Conservation (phyloP, 2,329 filamentous ascomycete species). For the Botrytis fragariae region DNA sequence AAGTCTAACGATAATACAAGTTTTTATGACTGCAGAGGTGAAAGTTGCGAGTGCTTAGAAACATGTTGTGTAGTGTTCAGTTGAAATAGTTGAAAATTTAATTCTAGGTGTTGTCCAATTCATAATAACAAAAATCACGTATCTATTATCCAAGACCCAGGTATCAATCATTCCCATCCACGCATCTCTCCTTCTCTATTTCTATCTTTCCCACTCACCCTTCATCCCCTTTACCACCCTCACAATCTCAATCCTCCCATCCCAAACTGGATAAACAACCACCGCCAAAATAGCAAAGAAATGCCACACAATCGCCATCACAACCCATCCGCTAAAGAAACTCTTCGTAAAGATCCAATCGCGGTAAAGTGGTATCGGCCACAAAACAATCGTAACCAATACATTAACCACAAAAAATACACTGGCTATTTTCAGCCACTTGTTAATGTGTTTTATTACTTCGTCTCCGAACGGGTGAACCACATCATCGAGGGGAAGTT, state of each 20-base stretch:
- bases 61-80: background rate
- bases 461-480: constrained; percentile 44
- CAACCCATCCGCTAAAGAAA: constrained; percentile 52
- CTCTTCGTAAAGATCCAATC: constrained; percentile 48
- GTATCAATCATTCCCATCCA: background rate
- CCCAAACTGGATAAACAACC: constrained; percentile 48
- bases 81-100: background rate
- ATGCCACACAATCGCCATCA: constrained; percentile 52
- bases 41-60: background rate
- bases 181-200: background rate
- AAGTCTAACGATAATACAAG: background rate
- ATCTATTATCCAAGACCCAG: background rate
- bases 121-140: background rate
- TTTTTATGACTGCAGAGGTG: background rate
- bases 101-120: background rate
- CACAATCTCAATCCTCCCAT: constrained; percentile 44
- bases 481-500: constrained; percentile 42
- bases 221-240: background rate
- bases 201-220: background rate
- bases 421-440: constrained; percentile 44
- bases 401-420: constrained; percentile 44
- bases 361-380: constrained; percentile 51
- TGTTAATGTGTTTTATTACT: constrained; percentile 39
- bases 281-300: constrained; percentile 48
- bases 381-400: constrained; percentile 46